phyloP scores from a whole-genome alignment of 306 rosid species.

The Trifolium dubium region DNA sequence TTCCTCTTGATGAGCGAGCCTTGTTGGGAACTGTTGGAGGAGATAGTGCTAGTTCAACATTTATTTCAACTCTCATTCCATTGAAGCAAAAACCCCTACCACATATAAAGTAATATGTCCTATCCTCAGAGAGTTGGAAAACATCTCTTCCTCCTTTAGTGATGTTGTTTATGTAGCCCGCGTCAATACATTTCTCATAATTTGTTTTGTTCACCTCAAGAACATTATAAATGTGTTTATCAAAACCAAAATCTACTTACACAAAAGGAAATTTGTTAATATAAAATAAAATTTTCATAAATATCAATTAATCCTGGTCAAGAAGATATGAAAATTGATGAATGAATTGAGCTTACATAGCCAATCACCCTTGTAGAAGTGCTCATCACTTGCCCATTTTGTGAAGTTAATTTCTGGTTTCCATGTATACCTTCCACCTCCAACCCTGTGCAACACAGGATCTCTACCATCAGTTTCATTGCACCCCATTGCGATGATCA shows the following conservation, averaged over 20 bases:
- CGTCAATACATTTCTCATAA: constrained; percentile 45
- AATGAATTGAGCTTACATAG: constrained; percentile 50
- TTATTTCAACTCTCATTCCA: constrained; percentile 61
- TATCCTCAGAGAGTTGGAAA: constrained; percentile 40
- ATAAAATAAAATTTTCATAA: neutral
- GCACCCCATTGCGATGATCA: constrained; percentile 29
- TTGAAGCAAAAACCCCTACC: constrained; percentile 55
- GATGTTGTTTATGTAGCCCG: constrained; percentile 38
- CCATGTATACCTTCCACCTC: constrained; percentile 69
- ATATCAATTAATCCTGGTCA: neutral
- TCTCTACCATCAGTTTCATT: constrained; percentile 46
- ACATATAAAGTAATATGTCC: constrained; percentile 52
- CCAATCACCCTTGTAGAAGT: constrained; percentile 66
- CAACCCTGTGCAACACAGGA: constrained; percentile 59
- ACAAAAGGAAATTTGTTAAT: constrained; percentile 13
- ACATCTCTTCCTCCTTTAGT: constrained; percentile 62
- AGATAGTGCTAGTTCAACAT: neutral
- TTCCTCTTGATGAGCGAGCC: neutral
- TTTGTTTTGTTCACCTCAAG: constrained; percentile 53
- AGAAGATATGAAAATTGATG: neutral
- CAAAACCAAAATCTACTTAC: constrained; percentile 53
- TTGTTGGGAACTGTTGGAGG: neutral
- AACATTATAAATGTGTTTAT: constrained; percentile 41
- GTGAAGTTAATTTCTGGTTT: constrained; percentile 52
- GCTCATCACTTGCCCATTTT: constrained; percentile 54